These are phyloP conservation scores for Chaetomium olivaceum DNA, from an alignment of 2,329 filamentous ascomycete species.

Conservation along the genomic window DNA sequence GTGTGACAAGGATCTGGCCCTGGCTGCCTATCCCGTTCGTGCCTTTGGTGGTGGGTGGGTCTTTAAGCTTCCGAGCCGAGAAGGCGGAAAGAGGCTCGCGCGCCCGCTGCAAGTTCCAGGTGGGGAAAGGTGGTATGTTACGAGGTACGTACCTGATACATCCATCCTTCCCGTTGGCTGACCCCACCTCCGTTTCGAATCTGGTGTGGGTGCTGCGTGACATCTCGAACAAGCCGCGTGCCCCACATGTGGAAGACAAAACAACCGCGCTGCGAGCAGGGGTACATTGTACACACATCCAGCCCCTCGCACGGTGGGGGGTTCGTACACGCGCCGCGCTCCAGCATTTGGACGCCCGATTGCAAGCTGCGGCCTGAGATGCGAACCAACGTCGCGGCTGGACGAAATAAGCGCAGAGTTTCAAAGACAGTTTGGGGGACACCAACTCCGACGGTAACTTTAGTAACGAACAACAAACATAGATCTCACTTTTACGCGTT, in stretches of 20 bases:
- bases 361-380: constrained; percentile 5
- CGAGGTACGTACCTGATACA: constrained; percentile 15
- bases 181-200: constrained; percentile 29
- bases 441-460: too few relatives aligned
- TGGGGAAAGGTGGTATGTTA: neutral
- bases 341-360: constrained; percentile 3
- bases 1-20: constrained; percentile 22
- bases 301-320: neutral
- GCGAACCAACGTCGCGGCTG: neutral
- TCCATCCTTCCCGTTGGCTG: neutral
- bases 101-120: neutral
- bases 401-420: neutral
- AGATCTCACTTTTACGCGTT: neutral
- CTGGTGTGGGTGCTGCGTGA: constrained; percentile 28
- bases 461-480: neutral
- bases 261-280: constrained; percentile 20
- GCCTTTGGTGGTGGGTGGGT: neutral
- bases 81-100: constrained; percentile 25
- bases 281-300: too few relatives aligned
- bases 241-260: constrained; percentile 20
- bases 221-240: constrained; percentile 18
- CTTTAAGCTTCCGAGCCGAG: constrained; percentile 16
- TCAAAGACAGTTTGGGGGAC: neutral
- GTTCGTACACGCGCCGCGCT: neutral
- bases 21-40: neutral